These are phyloP conservation scores for Gracilaria vermiculophylla DNA, from an alignment of 23 red algal species.

Conservation along the genomic window DNA sequence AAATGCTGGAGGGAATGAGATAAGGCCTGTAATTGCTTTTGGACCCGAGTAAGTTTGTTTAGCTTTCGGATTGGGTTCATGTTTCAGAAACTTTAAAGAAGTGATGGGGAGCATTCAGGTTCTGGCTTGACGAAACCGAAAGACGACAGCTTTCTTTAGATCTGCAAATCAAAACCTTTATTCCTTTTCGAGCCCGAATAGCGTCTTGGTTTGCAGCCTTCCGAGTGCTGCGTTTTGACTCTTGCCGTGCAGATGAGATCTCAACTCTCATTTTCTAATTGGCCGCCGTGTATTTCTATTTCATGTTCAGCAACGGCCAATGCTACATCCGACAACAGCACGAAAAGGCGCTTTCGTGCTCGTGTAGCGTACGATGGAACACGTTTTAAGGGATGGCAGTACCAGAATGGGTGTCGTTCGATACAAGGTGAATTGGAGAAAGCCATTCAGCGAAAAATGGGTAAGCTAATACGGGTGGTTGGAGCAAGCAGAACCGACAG, in stretches of 20 bases:
- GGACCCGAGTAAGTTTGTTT: no score
- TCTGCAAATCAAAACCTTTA: no score
- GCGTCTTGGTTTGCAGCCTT: background rate
- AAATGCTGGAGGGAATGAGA: no score
- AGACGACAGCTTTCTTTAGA: no score
- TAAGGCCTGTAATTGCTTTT: no score
- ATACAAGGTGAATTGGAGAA: conserved; percentile 81
- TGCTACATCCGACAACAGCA: background rate
- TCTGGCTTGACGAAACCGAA: no score
- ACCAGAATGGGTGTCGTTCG: conserved; percentile 29
- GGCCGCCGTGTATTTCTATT: background rate
- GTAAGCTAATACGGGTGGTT: conserved; percentile 63
- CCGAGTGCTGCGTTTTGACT: background rate
- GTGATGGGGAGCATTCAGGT: no score
- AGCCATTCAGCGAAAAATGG: conserved; percentile 47
- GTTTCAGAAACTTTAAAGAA: no score
- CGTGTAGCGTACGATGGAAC: conserved; percentile 94
- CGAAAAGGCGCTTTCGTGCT: conserved; percentile 56
- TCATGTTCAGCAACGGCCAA: no score
- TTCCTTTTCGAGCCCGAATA: background rate
- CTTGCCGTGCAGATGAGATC: background rate
- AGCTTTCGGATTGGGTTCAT: no score
- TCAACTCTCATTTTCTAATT: background rate
- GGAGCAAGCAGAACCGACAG: conserved; percentile 91
- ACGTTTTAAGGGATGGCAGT: conserved; percentile 86